Percentiles rank a stretch among this genome's conserved stretches.
These are phyloP conservation scores for Trypanosomatidae sp. DNA, from an alignment of 208 protist genomes.

Conservation along the genomic window DNA sequence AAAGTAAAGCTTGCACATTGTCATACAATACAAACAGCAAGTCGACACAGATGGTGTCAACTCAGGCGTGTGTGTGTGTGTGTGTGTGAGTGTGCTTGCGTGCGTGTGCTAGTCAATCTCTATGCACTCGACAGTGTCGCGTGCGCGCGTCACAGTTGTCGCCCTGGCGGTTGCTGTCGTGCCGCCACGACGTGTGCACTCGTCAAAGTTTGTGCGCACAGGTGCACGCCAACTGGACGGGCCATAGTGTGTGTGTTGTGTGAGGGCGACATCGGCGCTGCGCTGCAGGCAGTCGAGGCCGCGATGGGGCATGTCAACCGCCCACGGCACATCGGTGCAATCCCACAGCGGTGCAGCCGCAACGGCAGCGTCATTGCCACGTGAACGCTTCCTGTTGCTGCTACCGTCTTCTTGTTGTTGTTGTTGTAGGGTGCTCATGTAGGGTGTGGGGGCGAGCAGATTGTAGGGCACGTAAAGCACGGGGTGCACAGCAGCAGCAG, in stretches of 20 bases:
- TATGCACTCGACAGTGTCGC: neutral
- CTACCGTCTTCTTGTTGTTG: neutral
- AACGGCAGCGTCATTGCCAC: neutral
- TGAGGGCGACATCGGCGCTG: constrained; percentile 15
- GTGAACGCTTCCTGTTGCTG: neutral
- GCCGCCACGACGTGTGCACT: neutral
- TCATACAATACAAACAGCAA: too few relatives aligned
- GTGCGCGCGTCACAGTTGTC: neutral
- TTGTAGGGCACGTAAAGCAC: constrained; percentile 50
- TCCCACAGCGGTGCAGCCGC: constrained; percentile 3
- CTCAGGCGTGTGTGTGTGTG: neutral
- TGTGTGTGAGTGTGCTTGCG: neutral
- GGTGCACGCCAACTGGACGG: neutral
- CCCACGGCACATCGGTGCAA: constrained; percentile 53
- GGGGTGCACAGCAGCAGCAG: neutral
- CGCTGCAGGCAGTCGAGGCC: constrained; percentile 33
- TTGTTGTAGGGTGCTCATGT: constrained; percentile 26
- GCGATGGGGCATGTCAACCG: constrained; percentile 55
- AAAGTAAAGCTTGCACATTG: too few relatives aligned
- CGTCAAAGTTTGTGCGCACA: neutral
- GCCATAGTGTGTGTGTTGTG: neutral
- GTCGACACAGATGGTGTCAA: too few relatives aligned
- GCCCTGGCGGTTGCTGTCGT: neutral
- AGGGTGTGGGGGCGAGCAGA: constrained; percentile 34
- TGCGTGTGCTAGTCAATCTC: neutral